A percentile compares a stretch with the other conserved stretches of the same genome.
phyloP scores from a whole-genome alignment of 306 rosid genomes.

The Sicyos edulis region DNA sequence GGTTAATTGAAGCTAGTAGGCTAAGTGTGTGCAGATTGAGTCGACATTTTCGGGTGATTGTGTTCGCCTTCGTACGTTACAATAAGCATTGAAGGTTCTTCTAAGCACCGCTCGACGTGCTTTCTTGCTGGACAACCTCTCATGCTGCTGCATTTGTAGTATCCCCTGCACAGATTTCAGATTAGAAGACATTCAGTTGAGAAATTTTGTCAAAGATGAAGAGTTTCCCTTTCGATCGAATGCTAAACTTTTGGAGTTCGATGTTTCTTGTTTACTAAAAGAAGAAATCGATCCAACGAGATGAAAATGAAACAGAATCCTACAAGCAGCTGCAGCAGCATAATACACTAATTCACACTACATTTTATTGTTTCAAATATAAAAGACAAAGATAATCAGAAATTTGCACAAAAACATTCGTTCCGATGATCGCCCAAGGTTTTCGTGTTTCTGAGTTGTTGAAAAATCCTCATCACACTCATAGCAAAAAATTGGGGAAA shows the following conservation, averaged over 20 bases:
- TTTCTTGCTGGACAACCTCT: constrained; percentile 99
- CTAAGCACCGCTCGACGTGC: constrained; percentile 95
- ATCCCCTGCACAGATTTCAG: constrained; percentile 59
- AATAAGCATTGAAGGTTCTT: constrained; percentile 87
- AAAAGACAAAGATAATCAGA: neutral
- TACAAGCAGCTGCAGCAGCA: neutral
- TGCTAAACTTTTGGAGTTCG: neutral
- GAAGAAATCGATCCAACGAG: neutral
- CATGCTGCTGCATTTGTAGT: constrained; percentile 99
- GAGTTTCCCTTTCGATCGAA: neutral
- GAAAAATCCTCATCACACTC: neutral
- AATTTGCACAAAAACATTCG: neutral
- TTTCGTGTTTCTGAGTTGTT: neutral
- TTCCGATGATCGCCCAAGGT: neutral
- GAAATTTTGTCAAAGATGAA: constrained; percentile 21
- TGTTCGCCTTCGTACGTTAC: constrained; percentile 99
- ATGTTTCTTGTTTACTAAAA: neutral
- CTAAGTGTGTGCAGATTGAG: constrained; percentile 77
- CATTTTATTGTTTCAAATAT: neutral
- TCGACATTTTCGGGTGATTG: constrained; percentile 69
- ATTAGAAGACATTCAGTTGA: neutral
- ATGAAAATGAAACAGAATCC: neutral
- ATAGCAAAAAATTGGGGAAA: neutral
- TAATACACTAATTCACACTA: neutral
- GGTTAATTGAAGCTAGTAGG: constrained; percentile 30